These are phyloP conservation scores for Nothophytophthora sp. DNA, from an alignment of 352 stramenopile species.

Conservation along the genomic window DNA sequence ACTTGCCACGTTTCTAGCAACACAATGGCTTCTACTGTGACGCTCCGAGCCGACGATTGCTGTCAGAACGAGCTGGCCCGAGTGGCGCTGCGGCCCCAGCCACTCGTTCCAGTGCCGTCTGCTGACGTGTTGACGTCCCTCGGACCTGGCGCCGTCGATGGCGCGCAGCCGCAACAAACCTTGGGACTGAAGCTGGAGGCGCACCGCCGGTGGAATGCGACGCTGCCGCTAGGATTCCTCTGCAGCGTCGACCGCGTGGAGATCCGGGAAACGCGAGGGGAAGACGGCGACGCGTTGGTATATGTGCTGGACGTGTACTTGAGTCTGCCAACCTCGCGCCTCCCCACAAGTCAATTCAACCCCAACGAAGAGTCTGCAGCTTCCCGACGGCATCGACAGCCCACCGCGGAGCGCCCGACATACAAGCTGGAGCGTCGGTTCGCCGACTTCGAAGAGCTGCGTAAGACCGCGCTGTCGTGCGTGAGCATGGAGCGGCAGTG, in stretches of 20 bases:
- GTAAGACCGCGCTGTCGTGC: slow-evolving; percentile 24
- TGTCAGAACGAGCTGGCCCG: background rate
- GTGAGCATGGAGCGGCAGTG: slow-evolving; percentile 37
- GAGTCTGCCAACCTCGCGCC: slow-evolving; percentile 21
- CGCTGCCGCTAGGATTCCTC: slow-evolving; percentile 33
- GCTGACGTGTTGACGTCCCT: slow-evolving; percentile 3
- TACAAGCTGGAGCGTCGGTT: slow-evolving; percentile 47
- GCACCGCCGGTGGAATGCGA: slow-evolving; percentile 23
- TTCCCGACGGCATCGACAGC: background rate
- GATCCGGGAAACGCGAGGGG: slow-evolving; percentile 30
- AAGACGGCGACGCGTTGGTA: slow-evolving; percentile 24
- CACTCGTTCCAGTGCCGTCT: slow-evolving; percentile 5
- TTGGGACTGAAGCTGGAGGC: slow-evolving; percentile 27
- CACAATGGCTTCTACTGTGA: background rate
- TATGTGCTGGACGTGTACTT: slow-evolving; percentile 51
- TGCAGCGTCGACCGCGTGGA: slow-evolving; percentile 41
- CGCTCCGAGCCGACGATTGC: too few species aligned
- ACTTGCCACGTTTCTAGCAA: background rate
- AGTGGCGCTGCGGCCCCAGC: slow-evolving; percentile 8
- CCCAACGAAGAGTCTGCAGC: slow-evolving; percentile 2
- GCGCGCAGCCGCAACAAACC: slow-evolving; percentile 7
- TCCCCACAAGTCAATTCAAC: slow-evolving; percentile 19
- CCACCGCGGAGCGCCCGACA: slow-evolving; percentile 9
- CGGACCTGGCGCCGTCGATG: slow-evolving; percentile 1
- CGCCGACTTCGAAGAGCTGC: slow-evolving; percentile 48